Evolutionary conservation across 805 yeast genomes (phyloP).

Genomic region (Cyberlindnera petersonii): DNA sequence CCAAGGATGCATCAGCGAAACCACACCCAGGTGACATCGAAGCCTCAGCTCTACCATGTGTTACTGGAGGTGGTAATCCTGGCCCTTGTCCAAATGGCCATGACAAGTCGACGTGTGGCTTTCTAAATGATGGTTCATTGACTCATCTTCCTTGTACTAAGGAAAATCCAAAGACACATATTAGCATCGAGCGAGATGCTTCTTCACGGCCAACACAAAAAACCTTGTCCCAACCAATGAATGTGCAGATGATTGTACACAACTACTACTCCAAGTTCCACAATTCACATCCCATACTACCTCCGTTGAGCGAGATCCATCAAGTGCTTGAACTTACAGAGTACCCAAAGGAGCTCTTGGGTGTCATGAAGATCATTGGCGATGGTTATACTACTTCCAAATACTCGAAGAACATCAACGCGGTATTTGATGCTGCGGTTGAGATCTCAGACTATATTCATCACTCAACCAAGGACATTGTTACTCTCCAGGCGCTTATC

Average conservation of each 20-base stretch:
- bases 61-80: conserved; percentile 8
- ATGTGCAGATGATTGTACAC: conserved; percentile 13
- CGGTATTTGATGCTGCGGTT: conserved; percentile 35
- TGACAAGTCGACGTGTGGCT: conserved; percentile 19
- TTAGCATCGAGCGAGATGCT: conserved; percentile 10
- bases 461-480: conserved; percentile 35
- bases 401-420: conserved; percentile 38
- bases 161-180: conserved; percentile 1
- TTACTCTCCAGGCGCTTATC: conserved; percentile 40
- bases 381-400: conserved; percentile 41
- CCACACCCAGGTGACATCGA: conserved; percentile 5
- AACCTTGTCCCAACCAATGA: conserved; percentile 3
- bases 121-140: conserved; percentile 15
- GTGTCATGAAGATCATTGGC: conserved; percentile 45
- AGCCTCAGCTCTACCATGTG: conserved; percentile 19
- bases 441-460: conserved; percentile 30
- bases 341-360: conserved; percentile 38
- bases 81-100: conserved; percentile 27
- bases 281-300: conserved; percentile 44
- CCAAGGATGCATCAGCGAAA: conserved; percentile 1
- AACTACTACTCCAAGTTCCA: conserved; percentile 39
- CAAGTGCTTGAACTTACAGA: conserved; percentile 32
- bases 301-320: conserved; percentile 34
- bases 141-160: conserved; percentile 21
- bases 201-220: conserved; percentile 3